Percentiles rank a stretch among this genome's conserved stretches.
Conservation (phyloP, 148 eudicot species). For the Amaranthus cruentus region DNA sequence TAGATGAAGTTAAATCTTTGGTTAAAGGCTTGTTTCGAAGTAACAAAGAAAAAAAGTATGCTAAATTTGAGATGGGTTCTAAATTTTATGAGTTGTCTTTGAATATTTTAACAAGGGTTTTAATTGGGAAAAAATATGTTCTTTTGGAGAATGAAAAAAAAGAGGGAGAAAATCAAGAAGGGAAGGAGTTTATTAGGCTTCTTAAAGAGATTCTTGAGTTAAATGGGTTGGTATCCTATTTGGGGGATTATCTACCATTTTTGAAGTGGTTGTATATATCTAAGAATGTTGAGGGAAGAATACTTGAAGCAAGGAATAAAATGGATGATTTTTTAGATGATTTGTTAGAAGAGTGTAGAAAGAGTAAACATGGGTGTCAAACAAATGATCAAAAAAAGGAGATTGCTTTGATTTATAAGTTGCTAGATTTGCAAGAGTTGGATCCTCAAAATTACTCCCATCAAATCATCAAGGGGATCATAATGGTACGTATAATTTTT, state of each 20-base stretch:
- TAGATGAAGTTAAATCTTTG: conserved; percentile 25
- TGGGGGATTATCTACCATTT: conserved; percentile 31
- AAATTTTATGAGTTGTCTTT: conserved; percentile 30
- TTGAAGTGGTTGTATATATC: conserved; percentile 29
- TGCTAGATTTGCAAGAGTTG: conserved; percentile 29
- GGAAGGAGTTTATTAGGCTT: conserved; percentile 12
- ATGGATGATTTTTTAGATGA: conserved; percentile 28
- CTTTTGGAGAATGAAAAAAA: conserved; percentile 11
- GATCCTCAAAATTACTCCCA: conserved; percentile 32
- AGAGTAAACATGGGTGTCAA: neutral
- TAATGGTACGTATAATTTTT: conserved; percentile 22
- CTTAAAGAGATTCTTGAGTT: conserved; percentile 20
- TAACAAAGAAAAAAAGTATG: neutral
- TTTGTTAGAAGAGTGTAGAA: conserved; percentile 23
- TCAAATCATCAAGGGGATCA: conserved; percentile 34
- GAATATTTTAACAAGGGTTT: conserved; percentile 33
- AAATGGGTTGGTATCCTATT: conserved; percentile 13
- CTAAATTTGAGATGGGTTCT: conserved; percentile 28
- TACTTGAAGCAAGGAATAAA: conserved; percentile 11
- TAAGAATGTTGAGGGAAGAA: conserved; percentile 25
- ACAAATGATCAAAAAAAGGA: neutral
- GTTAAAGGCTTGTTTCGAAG: conserved; percentile 13
- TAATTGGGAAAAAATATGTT: conserved; percentile 36
- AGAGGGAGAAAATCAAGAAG: conserved; percentile 11
- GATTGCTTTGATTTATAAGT: conserved; percentile 22